Evolutionary conservation across 2,329 filamentous ascomycete genomes (phyloP).

Genomic region (Ophiognomonia clavigignenti-juglandacearum): DNA sequence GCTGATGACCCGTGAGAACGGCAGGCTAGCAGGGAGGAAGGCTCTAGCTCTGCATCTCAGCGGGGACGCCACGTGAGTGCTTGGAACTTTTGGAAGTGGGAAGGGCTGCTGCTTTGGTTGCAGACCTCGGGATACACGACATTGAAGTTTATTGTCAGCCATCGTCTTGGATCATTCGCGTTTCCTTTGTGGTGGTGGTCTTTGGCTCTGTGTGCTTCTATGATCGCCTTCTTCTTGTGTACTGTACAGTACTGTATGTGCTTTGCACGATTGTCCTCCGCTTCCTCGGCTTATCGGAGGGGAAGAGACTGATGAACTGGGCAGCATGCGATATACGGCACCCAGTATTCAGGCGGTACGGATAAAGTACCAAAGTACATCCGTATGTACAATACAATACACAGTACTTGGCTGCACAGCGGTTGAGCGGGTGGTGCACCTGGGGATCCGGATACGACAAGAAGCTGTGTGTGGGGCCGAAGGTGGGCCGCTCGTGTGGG

Average conservation of each 20-base stretch:
- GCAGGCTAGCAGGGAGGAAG: constrained; percentile 12
- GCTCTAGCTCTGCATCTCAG: constrained; percentile 13
- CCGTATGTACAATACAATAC: too few relatives aligned
- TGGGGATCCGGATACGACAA: constrained; percentile 12
- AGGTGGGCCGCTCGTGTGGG: too few relatives aligned
- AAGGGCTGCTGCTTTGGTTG: constrained; percentile 9
- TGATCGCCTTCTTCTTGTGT: too few relatives aligned
- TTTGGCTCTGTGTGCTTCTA: not conserved
- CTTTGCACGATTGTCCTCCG: too few relatives aligned
- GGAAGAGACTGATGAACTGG: too few relatives aligned
- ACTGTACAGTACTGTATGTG: too few relatives aligned
- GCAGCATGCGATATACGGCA: too few relatives aligned
- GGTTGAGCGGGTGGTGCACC: not conserved
- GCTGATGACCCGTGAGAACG: not conserved
- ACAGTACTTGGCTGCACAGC: too few relatives aligned
- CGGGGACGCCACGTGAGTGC: constrained; percentile 17
- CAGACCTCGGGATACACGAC: constrained; percentile 14
- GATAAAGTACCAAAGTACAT: not conserved
- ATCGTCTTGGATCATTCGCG: not conserved
- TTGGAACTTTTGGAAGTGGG: too few relatives aligned
- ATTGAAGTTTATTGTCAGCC: constrained; percentile 6
- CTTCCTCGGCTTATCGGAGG: too few relatives aligned
- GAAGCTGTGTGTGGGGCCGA: constrained; percentile 6
- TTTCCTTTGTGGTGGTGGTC: not conserved
- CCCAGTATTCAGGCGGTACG: too few relatives aligned